Conservation (phyloP, 2,329 filamentous ascomycete species). For the Boeremia exigua region DNA sequence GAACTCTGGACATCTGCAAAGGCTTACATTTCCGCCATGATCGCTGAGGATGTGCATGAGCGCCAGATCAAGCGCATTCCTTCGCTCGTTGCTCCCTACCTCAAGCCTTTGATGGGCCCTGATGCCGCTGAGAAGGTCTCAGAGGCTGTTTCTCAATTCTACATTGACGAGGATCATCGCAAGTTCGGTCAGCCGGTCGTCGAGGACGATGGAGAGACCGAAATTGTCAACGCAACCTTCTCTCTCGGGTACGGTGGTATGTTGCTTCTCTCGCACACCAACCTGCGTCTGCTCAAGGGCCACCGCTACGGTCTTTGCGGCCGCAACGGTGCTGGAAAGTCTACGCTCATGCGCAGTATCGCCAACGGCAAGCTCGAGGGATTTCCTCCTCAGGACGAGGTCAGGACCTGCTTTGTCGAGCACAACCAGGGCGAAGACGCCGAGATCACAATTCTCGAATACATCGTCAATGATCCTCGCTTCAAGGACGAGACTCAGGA, state of each 20-base stretch:
- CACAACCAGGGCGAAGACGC: conserved; percentile 99
- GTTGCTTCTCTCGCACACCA: conserved; percentile 95
- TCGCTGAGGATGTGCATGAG: conserved; percentile 85
- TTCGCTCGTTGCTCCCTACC: conserved; percentile 73
- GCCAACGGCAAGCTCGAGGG: conserved; percentile 95
- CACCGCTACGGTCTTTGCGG: conserved; percentile 97
- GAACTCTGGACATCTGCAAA: conserved; percentile 70
- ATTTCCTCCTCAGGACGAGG: conserved; percentile 88
- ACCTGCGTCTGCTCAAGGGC: conserved; percentile 90
- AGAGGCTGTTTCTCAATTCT: conserved; percentile 76
- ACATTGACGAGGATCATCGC: conserved; percentile 82
- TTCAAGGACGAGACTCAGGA: conserved; percentile 79
- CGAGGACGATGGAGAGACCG: conserved; percentile 88
- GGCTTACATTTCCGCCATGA: conserved; percentile 80
- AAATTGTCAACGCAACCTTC: conserved; percentile 98
- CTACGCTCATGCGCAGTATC: conserved; percentile 98
- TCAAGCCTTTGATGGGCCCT: conserved; percentile 71
- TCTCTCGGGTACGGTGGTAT: conserved; percentile 97
- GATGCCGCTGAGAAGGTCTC: conserved; percentile 70
- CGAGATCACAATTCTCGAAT: conserved; percentile 93
- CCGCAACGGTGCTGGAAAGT: conserved; percentile 96
- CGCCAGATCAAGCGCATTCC: conserved; percentile 77
- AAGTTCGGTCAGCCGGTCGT: conserved; percentile 84
- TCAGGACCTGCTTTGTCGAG: conserved; percentile 97
- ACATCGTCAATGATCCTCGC: conserved; percentile 86